Conservation (phyloP, 148 eudicot genomes). For the Rhododendron henanense region DNA sequence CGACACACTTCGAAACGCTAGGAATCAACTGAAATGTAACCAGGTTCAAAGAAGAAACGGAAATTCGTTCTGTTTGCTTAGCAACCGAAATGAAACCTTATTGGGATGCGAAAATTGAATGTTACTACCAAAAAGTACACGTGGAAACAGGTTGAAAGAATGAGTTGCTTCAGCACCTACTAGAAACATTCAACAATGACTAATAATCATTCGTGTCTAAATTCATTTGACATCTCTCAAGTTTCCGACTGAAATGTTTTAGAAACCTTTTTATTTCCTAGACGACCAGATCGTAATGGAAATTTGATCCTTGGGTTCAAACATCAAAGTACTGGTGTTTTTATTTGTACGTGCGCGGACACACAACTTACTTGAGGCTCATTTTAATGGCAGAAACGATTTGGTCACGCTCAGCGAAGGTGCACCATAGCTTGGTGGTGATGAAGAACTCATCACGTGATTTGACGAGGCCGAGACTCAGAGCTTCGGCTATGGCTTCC, state of each 20-base stretch:
- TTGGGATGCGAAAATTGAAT: background rate
- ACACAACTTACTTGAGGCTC: slow-evolving; percentile 33
- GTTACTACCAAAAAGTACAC: background rate
- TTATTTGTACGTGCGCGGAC: background rate
- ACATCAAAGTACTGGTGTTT: background rate
- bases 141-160: background rate
- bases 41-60: background rate
- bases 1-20: background rate
- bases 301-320: background rate
- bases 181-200: background rate
- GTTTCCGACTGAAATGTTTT: background rate
- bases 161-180: background rate
- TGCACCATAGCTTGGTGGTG: slow-evolving; percentile 59
- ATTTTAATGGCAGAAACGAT: slow-evolving; percentile 43
- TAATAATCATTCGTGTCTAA: background rate
- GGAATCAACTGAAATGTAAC: background rate
- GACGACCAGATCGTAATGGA: background rate
- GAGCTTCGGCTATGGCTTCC: slow-evolving; percentile 5
- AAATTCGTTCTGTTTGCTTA: background rate
- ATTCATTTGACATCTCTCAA: background rate
- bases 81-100: background rate
- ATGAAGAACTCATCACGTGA: slow-evolving; percentile 57
- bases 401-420: slow-evolving; percentile 42
- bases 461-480: slow-evolving; percentile 21
- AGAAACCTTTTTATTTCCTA: background rate